Base-by-base conservation (phyloP, 208 protist species). In the Strigomonas galati region DNA sequence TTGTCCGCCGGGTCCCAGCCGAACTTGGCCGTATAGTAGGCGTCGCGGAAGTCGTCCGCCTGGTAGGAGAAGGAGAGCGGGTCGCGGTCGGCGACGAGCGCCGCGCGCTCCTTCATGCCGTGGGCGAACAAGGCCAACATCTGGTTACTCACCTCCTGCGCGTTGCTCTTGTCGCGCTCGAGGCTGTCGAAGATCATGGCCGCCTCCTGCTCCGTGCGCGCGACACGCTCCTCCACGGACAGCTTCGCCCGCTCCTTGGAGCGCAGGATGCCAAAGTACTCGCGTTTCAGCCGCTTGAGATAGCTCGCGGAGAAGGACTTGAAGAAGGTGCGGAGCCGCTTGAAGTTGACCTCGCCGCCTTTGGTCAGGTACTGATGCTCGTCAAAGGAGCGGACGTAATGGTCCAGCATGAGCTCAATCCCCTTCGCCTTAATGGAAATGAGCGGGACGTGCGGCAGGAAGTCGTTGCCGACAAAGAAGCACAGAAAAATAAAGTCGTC, bases 381-480 rank as follows among this genome's bases (percentile, higher is more conserved):
- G 49, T 62, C 51, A 64, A 95, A 93, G 58, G 81, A 52, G 14
- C 78, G 62, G 57, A 93, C 82, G 72, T 97, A 97, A 69, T 93
- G 85, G 62, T 95, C 86, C 19, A 97, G 74, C 4, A 99, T 71
- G 30, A 89, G 48, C 72, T 99, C 98, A 56, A 99, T 94, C 15
- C 96, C 97, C 61, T 96, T 95, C 32, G 97, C 94, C 65, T 92
- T 91, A 77, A 99, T 99, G 12, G 99, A 95, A 2, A 99, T 81
- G 6, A 97, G 87, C 14, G 98, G 97, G 12, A 99, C 74, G 72
- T 99, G 98, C 19, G 98, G 98, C 53, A 99, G 74, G 69, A 99
- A 99, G 81, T 99, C 99, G 73, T 99, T 99, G 30, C 99, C 99
- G 31, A 98, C 92, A 64, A 99, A 98, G 76, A 99, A 99, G 84